Base-by-base conservation (phyloP, 306 rosid species). In the Herpetospermum pedunculosum region DNA sequence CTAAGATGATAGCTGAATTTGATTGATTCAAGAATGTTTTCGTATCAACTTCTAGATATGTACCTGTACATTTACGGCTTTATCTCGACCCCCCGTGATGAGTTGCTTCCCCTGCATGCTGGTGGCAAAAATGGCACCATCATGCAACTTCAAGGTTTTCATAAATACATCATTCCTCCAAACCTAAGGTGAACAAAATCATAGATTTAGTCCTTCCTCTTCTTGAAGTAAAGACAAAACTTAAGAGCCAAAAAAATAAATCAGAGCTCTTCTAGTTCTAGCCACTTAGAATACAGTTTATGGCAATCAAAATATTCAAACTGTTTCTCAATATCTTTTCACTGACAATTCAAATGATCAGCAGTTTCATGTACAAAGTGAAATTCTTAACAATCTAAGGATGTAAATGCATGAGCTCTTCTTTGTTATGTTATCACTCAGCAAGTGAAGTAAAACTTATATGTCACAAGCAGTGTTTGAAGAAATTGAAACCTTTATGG, bases 61-160 rank as follows among this genome's bases (percentile, higher is more conserved):
- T 86, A 93, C 98, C 97, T 93, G 98, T 77, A 88, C 82, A 79
- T 87, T 86, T 73, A 94, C 72, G 62, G 63, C 81, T 89, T 88
- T 94, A 81, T 91, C 97, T 87, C 93, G 72, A 30, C 98, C 96
- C 50, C 97, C 98, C 12, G 94, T 89, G 84, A 82, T 83, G n/a
- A 94, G 90, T 82, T 84, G 82, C 72, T 83, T 85, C 13, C 88
- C 94, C 60, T 83, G 83, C 86, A 87, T 75, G 55, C 83, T 78
- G 79, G 70, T 75, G 16, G 96, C 86, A 81, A 89, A 88, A 64
- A 88, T 84, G 34, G 96, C 87, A 77, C 96, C 94, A 50, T 77
- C 77, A 62, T 94, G 97, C 84, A 87, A 49, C 74, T 79, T 68
- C 74, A 86, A 72, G 59, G 88, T 76, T 65, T 71, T 84, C 89